Evolutionary conservation across 2,329 filamentous ascomycete species (phyloP), one percentile per base, ranked within the genome.

Genomic region (Claviceps purpurea): DNA sequence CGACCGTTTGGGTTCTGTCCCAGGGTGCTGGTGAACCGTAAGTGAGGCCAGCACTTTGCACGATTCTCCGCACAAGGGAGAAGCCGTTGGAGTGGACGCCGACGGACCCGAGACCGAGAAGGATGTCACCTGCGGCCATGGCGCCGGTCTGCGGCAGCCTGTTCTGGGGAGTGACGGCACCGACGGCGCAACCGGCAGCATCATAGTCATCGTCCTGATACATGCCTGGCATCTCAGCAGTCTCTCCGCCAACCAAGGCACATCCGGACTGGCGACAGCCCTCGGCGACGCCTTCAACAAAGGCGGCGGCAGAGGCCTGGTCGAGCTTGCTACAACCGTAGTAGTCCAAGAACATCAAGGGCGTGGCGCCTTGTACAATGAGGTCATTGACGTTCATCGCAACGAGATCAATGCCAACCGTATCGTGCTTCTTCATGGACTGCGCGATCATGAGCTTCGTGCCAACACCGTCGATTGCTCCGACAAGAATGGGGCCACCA

Each of bases 381-480:
- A 98, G 77, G 64, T 98, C 93, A 68, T 98, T 98, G 65, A 97
- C 93, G 68, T 96, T 97, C 91, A 97, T 97, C 59, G 93, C 93
- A 4, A 98, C 93, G 39, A 98, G 79, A 65, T 98, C 93, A 60
- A 98, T 89, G 55, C 93, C 93, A 11, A 98, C 91, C 3, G 90
- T 95, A 68, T 91, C 84, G 70, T 96, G 93, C 70, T 94, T 89
- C 60, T 82, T 78, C 73, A 94, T 87, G 13, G 82, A 80, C 65
- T 96, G 91, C 0, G 93, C 93, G 62, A 98, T 88, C 77, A 94
- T 94, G 61, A 97, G 84, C 73, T 97, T 97, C 48, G 91, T 97
- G 54, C 91, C 93, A 40, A 97, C 89, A 50, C 93, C 93, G 64
- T 98, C 93, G 57, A 96, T 97, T 55, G 89, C 90, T 52, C 87